Conservation (phyloP, 768 basidiomycete genomes). For the Mycena latifolia region DNA sequence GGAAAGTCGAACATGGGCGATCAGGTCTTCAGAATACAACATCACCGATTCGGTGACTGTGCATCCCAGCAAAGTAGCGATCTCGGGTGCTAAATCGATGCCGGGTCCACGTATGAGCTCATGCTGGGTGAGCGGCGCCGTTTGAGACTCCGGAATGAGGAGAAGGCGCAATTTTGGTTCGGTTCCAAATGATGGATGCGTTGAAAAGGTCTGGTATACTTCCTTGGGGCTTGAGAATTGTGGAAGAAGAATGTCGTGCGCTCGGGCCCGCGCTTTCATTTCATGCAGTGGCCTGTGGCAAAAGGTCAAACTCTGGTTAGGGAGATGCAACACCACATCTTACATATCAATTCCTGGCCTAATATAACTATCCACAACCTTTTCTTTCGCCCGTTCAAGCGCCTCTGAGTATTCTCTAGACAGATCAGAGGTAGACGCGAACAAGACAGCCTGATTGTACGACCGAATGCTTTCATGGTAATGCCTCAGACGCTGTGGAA, state of each 20-base stretch:
- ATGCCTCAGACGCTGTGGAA: too few relatives aligned
- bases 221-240: too few relatives aligned
- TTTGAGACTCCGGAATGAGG: slow-evolving; percentile 34
- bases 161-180: slow-evolving; percentile 34
- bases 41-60: slow-evolving; percentile 16
- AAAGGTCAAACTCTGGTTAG: background rate
- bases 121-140: slow-evolving; percentile 28
- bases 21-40: slow-evolving; percentile 37
- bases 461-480: too few relatives aligned
- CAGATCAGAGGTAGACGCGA: too few relatives aligned
- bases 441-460: too few relatives aligned
- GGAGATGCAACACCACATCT: background rate
- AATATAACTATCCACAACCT: slow-evolving; percentile 28
- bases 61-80: slow-evolving; percentile 28
- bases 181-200: slow-evolving; percentile 35
- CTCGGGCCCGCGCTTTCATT: slow-evolving; percentile 37
- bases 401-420: too few relatives aligned
- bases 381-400: slow-evolving; percentile 12
- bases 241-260: slow-evolving; percentile 38
- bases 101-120: slow-evolving; percentile 27
- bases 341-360: slow-evolving; percentile 28
- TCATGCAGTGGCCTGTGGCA: slow-evolving; percentile 29
- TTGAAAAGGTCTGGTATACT: slow-evolving; percentile 33
- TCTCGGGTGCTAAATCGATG: slow-evolving; percentile 20
- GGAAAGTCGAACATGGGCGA: slow-evolving; percentile 32